Conservation (phyloP, 2,329 filamentous ascomycete species). For the Pseudocercospora vitis region DNA sequence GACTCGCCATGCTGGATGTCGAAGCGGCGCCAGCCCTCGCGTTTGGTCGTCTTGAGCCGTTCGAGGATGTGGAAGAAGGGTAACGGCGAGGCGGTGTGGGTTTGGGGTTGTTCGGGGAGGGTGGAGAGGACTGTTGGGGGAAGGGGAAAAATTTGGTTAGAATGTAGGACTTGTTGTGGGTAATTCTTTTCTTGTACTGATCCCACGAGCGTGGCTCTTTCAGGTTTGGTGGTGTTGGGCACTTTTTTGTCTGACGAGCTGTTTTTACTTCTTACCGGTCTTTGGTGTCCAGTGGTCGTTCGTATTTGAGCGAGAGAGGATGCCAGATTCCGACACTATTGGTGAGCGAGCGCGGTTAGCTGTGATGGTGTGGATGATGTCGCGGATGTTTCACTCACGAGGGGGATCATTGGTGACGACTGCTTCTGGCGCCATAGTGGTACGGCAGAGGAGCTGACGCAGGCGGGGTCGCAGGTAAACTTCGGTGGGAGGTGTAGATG, state of each 20-base stretch:
- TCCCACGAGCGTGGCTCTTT: conserved; percentile 22
- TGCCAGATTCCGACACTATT: conserved; percentile 40
- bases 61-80: conserved; percentile 94
- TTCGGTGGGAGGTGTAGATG: too few species aligned
- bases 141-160: too few species aligned
- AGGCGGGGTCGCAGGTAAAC: too few species aligned
- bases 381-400: conserved; percentile 28
- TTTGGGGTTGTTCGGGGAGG: conserved; percentile 59
- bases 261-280: conserved; percentile 44
- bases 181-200: too few species aligned
- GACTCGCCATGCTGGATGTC: conserved; percentile 76
- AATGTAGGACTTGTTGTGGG: too few species aligned
- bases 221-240: too few species aligned
- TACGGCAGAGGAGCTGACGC: not conserved
- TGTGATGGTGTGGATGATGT: not conserved
- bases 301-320: conserved; percentile 33
- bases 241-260: too few species aligned
- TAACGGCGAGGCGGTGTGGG: conserved; percentile 68
- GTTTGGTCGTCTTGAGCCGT: conserved; percentile 91
- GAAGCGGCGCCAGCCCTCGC: conserved; percentile 93
- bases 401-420: conserved; percentile 45
- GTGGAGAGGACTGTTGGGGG: conserved; percentile 60
- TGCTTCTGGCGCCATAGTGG: conserved; percentile 36
- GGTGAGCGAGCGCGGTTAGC: not conserved
- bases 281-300: conserved; percentile 46